Base-by-base conservation (phyloP, 2,329 filamentous ascomycete species). In the Blastomyces emzantsi region DNA sequence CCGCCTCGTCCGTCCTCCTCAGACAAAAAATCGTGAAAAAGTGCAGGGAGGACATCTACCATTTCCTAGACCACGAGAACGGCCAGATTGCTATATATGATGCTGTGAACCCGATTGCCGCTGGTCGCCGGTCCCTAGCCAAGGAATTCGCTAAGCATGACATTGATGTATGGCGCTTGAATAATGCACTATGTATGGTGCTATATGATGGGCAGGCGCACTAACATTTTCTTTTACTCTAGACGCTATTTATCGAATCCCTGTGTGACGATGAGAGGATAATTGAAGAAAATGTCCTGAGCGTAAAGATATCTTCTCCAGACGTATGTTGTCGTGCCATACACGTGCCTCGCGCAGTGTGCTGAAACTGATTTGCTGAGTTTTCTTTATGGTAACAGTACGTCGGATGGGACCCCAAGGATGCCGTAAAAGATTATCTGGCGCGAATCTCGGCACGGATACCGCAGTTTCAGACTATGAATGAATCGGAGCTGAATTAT, bases 141-240 rank as follows among this genome's bases (percentile, higher is more conserved):
- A 96, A 96, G 76, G 94, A 99, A 72, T 96, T 99, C 74, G 88
- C 90, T n/a, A 97, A 97, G 78, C 91, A 97, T 73, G 90, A 96
- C 72, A 92, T 99, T 64, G 89, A 93, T 81, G 89, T 90, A 77
- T 69, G 76, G 63, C 11, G 47, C 59, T 15, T 22, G 19, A 22
- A 30, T 2, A 45, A 45, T 17, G 15, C 43, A 7, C 41, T 19
- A 19, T 19, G 15, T 19, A 43, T 8, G 13, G 9, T 39, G 9
- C 28, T 56, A 8, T 33, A 15, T n/a, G 4, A 56, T 30, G 28
- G 9, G 19, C 15, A 17, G 11, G 15, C 4, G 5, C 28, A 33
- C 36, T 56, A 15, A 47, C 43, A 17, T n/a, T 54, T 7, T 47
- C 19, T 45, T 47, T 28, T 1, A 13, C n/a, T 22, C n/a, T 49